A percentile compares a stretch with the other conserved stretches of the same genome.
Conservation (phyloP, 148 eudicot species). For the Silene latifolia region DNA sequence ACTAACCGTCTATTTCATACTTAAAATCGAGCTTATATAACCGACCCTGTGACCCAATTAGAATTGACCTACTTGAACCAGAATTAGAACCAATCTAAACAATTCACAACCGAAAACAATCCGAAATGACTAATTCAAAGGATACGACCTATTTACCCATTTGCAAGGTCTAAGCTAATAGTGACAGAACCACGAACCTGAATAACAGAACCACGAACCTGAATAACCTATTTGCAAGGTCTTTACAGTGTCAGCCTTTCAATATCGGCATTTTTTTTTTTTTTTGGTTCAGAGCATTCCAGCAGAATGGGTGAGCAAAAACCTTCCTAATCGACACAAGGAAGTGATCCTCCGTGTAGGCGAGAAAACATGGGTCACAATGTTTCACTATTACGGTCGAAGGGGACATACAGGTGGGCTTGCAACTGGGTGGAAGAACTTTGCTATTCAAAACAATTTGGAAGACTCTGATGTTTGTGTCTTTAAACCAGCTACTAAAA, state of each 20-base stretch:
- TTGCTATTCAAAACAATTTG: slow-evolving; percentile 29
- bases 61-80: too few relatives aligned
- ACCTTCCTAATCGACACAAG: slow-evolving; percentile 19
- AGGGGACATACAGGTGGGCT: slow-evolving; percentile 15
- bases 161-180: too few relatives aligned
- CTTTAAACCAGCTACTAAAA: slow-evolving; percentile 21
- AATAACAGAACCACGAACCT: neutral
- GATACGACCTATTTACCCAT: too few relatives aligned
- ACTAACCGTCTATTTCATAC: neutral
- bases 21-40: too few relatives aligned
- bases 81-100: too few relatives aligned
- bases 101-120: too few relatives aligned
- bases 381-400: slow-evolving; percentile 3
- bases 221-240: neutral
- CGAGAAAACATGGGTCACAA: slow-evolving; percentile 32
- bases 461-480: slow-evolving; percentile 36
- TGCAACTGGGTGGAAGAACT: slow-evolving; percentile 33
- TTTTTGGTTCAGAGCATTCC: slow-evolving; percentile 32
- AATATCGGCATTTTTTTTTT: neutral
- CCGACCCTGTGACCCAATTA: too few relatives aligned
- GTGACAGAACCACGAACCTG: neutral
- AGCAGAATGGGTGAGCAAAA: slow-evolving; percentile 24
- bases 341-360: slow-evolving; percentile 28
- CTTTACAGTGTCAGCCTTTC: neutral
- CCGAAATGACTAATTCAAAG: too few relatives aligned